Conservation (phyloP, 2,329 filamentous ascomycete species). For the Talaromyces marneffei region DNA sequence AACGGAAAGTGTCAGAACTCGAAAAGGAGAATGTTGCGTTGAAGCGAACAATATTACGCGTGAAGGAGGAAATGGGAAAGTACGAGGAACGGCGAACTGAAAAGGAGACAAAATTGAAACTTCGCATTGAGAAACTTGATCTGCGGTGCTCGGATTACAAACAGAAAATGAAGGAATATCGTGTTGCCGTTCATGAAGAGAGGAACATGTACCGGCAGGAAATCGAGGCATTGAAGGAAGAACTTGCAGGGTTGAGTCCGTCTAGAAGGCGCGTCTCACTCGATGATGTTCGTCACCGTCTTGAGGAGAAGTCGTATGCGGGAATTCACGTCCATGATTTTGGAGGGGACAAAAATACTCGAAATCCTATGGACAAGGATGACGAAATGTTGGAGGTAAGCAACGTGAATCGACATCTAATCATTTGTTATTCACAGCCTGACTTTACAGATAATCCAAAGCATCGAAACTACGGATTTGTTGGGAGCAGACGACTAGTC, state of each 20-base stretch:
- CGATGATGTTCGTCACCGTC: conserved; percentile 22
- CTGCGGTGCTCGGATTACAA: conserved; percentile 37
- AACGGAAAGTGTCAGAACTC: conserved; percentile 36
- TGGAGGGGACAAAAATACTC: neutral
- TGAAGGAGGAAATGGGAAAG: conserved; percentile 39
- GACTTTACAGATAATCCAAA: conserved; percentile 29
- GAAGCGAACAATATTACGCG: conserved; percentile 36
- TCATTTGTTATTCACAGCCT: neutral
- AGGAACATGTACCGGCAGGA: conserved; percentile 34
- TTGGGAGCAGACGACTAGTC: conserved; percentile 18
- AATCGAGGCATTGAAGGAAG: conserved; percentile 32
- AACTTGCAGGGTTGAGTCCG: conserved; percentile 26
- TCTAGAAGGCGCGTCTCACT: conserved; percentile 19
- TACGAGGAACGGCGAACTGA: conserved; percentile 40
- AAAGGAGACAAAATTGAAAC: conserved; percentile 38
- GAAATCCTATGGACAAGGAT: neutral
- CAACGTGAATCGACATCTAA: neutral
- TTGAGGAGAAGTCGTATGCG: conserved; percentile 24
- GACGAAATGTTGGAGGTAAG: conserved; percentile 9
- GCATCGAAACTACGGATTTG: conserved; percentile 12
- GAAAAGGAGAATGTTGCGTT: conserved; percentile 38
- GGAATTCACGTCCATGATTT: conserved; percentile 17
- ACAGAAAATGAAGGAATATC: conserved; percentile 35
- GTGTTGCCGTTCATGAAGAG: conserved; percentile 33
- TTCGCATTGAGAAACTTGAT: conserved; percentile 36